Evolutionary conservation across 2,329 filamentous ascomycete genomes (phyloP), one percentile per base, ranked within the genome.

Genomic region (Emergomyces orientalis): DNA sequence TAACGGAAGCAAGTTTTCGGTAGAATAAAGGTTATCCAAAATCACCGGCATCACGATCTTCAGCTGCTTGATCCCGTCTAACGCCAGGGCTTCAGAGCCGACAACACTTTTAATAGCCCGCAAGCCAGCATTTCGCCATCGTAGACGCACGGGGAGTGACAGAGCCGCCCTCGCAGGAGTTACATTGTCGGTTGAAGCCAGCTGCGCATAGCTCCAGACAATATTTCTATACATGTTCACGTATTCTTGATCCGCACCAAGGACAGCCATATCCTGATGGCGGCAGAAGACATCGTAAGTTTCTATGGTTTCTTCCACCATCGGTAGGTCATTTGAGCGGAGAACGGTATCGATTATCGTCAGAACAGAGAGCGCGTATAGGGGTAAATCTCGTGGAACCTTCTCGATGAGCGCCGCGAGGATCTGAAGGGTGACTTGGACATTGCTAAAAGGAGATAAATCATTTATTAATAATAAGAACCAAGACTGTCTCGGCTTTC

Each of bases 361-460:
- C 72, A 97, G 85, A 62, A 97, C 86, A 71, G 89, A 90, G 66
- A 85, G 84, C 57, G 91, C 91, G 73, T 96, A 96, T 60, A 99
- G 86, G 60, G 91, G 89, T 58, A 97, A 85, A 74, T 97, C 92
- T 73, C 92, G 89, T 64, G 91, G 89, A 52, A 90, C 85, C 78
- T 97, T 97, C 73, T 97, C 92, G 75, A 97, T 91, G 70, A 99
- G 82, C 55, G 92, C 91, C 65, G 88, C 87, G 68, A 97, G 82
- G 69, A 99, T 97, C 75, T 95, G 89, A 64, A 99, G 86, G 2
- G 92, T 97, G 67, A 99, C 91, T 75, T 96, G 91, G 63, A 96
- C 90, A 80, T 95, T 95, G 68, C 90, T 94, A 69, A 25, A 62
- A 27, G 39, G 39, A 22, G 65, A 59, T 62, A n/a, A 60, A 19